Base-by-base conservation (phyloP, 208 protist genomes). In the Lotmaria passim region DNA sequence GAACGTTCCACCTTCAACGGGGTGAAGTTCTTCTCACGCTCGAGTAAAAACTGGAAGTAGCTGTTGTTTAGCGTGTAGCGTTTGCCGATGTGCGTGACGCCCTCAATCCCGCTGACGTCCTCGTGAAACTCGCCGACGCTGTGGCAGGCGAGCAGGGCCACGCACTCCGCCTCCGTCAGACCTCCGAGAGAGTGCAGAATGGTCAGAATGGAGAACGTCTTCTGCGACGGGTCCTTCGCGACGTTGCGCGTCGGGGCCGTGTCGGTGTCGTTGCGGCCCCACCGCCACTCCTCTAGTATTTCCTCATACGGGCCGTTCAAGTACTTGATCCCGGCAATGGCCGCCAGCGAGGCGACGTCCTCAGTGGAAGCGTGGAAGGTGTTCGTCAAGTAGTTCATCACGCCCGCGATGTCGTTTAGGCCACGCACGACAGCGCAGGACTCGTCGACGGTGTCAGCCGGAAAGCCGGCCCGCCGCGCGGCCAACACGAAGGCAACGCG, bases 121-220 rank as follows among this genome's bases (percentile, higher is more conserved):
- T 90, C 87, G 82, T 95, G 90, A 39, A 93, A 93, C 67, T 95
- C 87, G 48, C 90, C 90, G 15, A 95, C 90, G 56, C 84, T 85
- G 79, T 95, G 90, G 69, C 85, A 93, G 17, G 85, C 87, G 59
- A 95, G 77, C n/a, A 95, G 75, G 36, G 90, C 90, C 12, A 95
- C 83, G 44, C 83, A 90, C 79, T 95, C 90, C 62, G 83, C 87
- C 61, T 90, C 85, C 15, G 85, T 91, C 30, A 95, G 69, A 48
- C 75, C 79, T 17, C 90, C 86, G 23, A 95, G 59, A 14, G 68
- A 47, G 33, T 86, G 69, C 62, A 95, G 74, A 38, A 95, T 82
- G 17, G 82, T 83, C 14, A 71, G 51, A 26, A 88, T 75, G 7
- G 66, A 82, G 36, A 85, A 87, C 26, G 46, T 31, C 39, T 79